These are phyloP conservation scores for Exserohilum rostratum DNA, from an alignment of 2,329 filamentous ascomycete genomes.

Conservation along the genomic window DNA sequence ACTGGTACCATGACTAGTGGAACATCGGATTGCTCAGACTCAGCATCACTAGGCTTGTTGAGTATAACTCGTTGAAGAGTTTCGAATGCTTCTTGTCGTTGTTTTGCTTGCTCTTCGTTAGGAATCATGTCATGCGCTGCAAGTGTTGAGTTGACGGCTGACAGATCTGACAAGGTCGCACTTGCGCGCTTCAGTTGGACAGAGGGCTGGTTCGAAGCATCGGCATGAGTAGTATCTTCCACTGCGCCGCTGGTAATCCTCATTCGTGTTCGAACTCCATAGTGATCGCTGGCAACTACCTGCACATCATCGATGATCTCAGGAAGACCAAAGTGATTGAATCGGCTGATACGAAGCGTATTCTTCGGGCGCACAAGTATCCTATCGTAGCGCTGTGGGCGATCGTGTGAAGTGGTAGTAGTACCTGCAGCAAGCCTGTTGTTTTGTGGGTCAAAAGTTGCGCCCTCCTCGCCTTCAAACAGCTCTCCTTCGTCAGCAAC, in stretches of 20 bases:
- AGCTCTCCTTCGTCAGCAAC: constrained; percentile 40
- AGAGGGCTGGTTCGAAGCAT: constrained; percentile 9
- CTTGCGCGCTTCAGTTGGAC: constrained; percentile 21
- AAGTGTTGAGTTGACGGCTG: constrained; percentile 22
- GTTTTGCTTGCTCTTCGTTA: constrained; percentile 50
- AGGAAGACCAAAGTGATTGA: constrained; percentile 64
- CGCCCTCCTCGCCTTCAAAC: constrained; percentile 66
- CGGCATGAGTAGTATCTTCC: background rate
- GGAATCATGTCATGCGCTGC: constrained; percentile 52
- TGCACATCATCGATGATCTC: constrained; percentile 25
- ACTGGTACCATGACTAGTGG: constrained; percentile 64
- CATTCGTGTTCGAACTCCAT: constrained; percentile 55
- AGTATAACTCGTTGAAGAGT: constrained; percentile 54
- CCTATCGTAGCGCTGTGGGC: constrained; percentile 70
- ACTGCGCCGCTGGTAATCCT: constrained; percentile 34
- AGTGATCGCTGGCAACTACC: constrained; percentile 56
- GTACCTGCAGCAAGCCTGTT: constrained; percentile 63
- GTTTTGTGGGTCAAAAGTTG: constrained; percentile 66
- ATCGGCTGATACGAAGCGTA: constrained; percentile 51
- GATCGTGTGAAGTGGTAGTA: constrained; percentile 62
- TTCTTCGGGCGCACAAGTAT: constrained; percentile 60
- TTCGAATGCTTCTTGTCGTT: constrained; percentile 54
- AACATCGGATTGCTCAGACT: constrained; percentile 22
- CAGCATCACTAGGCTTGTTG: constrained; percentile 33
- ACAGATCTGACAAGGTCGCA: constrained; percentile 11